A percentile compares a stretch with the other conserved stretches of the same genome.
Conservation (phyloP, 2,329 filamentous ascomycete species). For the Aspergillus fijiensis region DNA sequence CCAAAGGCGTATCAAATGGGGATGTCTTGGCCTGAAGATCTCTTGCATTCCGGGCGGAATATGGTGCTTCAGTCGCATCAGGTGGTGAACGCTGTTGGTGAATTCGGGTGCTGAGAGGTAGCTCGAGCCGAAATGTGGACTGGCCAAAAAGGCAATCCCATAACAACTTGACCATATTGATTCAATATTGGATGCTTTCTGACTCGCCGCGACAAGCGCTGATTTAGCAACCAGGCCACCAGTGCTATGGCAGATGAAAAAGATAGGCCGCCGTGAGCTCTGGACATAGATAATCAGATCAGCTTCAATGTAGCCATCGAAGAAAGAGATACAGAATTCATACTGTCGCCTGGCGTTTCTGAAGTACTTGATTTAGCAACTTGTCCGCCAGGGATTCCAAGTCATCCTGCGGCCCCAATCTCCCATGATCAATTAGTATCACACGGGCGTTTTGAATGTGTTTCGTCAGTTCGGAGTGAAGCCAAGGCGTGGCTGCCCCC, state of each 20-base stretch:
- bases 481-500: slow-evolving; percentile 25
- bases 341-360: slow-evolving; percentile 24
- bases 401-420: slow-evolving; percentile 25
- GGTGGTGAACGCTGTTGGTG: slow-evolving; percentile 53
- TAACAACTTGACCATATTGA: slow-evolving; percentile 58
- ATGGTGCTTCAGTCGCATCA: slow-evolving; percentile 54
- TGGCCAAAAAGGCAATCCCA: slow-evolving; percentile 61
- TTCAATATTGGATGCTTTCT: slow-evolving; percentile 25
- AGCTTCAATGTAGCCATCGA: not conserved
- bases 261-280: slow-evolving; percentile 49
- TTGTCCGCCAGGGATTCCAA: slow-evolving; percentile 27
- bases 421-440: slow-evolving; percentile 31
- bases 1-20: slow-evolving; percentile 50
- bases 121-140: slow-evolving; percentile 63
- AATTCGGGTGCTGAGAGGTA: slow-evolving; percentile 61
- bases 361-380: slow-evolving; percentile 25
- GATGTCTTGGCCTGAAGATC: slow-evolving; percentile 53
- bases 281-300: slow-evolving; percentile 1
- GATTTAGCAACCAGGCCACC: slow-evolving; percentile 62
- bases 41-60: slow-evolving; percentile 54
- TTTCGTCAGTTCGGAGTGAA: slow-evolving; percentile 23
- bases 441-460: slow-evolving; percentile 28
- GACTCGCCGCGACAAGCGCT: slow-evolving; percentile 47
- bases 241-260: slow-evolving; percentile 63
- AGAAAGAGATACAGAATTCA: not conserved